These are phyloP conservation scores for Colletotrichum lini DNA, from an alignment of 2,329 filamentous ascomycete species.

Conservation along the genomic window DNA sequence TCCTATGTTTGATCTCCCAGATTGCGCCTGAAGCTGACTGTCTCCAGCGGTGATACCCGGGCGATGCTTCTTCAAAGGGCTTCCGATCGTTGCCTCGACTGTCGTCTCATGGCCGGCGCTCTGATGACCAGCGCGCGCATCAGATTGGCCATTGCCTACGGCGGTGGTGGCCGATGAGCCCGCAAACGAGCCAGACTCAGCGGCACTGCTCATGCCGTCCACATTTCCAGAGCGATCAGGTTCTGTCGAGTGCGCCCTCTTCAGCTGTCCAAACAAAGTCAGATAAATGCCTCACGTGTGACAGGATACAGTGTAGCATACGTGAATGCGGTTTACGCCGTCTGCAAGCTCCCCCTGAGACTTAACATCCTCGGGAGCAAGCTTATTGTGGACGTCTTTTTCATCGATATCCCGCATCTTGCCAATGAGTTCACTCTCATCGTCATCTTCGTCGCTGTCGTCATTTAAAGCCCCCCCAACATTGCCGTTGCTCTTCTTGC, in stretches of 20 bases:
- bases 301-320: conserved; percentile 56
- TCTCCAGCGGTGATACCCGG: conserved; percentile 36
- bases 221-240: conserved; percentile 62
- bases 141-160: conserved; percentile 4
- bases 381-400: conserved; percentile 70
- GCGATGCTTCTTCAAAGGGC: conserved; percentile 42
- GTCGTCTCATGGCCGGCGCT: conserved; percentile 6
- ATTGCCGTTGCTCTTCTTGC: conserved; percentile 75
- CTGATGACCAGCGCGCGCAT: conserved; percentile 8
- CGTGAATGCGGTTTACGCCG: conserved; percentile 85
- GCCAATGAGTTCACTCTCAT: conserved; percentile 70
- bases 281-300: not conserved
- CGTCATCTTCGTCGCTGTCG: conserved; percentile 83
- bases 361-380: conserved; percentile 79
- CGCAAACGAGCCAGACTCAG: conserved; percentile 5
- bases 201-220: not conserved
- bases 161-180: not conserved
- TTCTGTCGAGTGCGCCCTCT: conserved; percentile 84
- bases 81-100: conserved; percentile 36
- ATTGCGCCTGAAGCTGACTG: not conserved
- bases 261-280: conserved; percentile 69
- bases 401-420: conserved; percentile 78
- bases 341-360: conserved; percentile 83
- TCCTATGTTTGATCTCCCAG: not conserved
- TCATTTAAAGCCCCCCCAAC: conserved; percentile 68